Base-by-base conservation (phyloP, 192 early-diverging fungal genomes). In the Gonapodya prolifera region DNA sequence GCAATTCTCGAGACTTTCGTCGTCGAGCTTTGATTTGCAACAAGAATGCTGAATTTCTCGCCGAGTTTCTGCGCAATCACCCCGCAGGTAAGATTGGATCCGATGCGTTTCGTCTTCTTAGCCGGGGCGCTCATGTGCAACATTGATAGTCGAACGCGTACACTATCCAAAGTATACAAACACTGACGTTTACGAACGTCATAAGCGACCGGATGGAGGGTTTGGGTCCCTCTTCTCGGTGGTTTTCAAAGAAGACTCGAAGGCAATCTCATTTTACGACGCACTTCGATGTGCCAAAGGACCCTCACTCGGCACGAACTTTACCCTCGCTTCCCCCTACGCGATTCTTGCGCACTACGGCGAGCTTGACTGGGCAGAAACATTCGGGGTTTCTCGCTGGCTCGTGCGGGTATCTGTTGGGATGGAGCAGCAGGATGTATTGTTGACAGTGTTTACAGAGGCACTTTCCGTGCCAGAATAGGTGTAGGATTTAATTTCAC, bases 261-360 rank as follows among this genome's bases (percentile, higher is more conserved):
- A 81, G 73, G 45, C 45, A 8, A 23, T 61, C 8, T 75, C 78
- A 28, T 97, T 98, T 83, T 98, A 91, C 85, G 94, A 98, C 82
- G 78, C 82, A 1, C 78, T 98, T 45, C 82, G 83, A 1, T 89
- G 93, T 80, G 92, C 91, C 79, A 98, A 98, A 80, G 97, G 97
- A 0, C 97, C 97, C 23, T 96, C 94, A 1, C 84, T 98, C 30
- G 97, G 97, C 0, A 98, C 97, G 33, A 98, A 95, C 85, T 98
- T 98, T 77, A 98, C 97, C 23, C 85, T 98, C 70, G 93, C 90
- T 1, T 93, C 92, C 77, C 96, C 97, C 0, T 98, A 98, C 80
- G 94, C 96, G 0, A 93, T 98, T 29, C 79, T 98, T n/a, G 97
- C 95, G 2, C 97, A 98, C 81, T 98, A 93, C 82, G 83, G 83